Conservation (phyloP, 2,329 filamentous ascomycete species). For the Sarocladium kiliense region DNA sequence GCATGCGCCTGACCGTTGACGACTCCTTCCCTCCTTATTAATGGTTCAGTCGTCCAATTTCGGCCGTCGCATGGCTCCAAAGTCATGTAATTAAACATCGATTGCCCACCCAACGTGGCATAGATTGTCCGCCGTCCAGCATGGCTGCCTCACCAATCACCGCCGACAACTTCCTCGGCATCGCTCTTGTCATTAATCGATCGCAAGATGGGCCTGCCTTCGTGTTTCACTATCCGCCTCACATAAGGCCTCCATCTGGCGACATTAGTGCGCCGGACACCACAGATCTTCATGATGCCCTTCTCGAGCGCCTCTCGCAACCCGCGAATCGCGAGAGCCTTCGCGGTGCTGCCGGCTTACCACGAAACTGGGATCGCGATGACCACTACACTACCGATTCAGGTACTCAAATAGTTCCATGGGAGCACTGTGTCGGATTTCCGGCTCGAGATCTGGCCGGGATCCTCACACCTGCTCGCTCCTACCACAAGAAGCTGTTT, state of each 20-base stretch:
- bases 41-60: not conserved
- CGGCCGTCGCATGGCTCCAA: not conserved
- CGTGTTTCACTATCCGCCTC: slow-evolving; percentile 84
- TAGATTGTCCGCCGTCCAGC: slow-evolving; percentile 7
- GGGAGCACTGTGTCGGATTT: slow-evolving; percentile 71
- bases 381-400: slow-evolving; percentile 51
- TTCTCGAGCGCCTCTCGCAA: slow-evolving; percentile 41
- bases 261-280: slow-evolving; percentile 26
- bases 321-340: slow-evolving; percentile 22
- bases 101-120: not conserved
- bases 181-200: slow-evolving; percentile 68
- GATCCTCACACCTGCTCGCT: slow-evolving; percentile 68
- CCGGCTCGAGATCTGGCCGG: slow-evolving; percentile 74
- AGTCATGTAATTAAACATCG: not conserved
- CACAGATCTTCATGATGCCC: slow-evolving; percentile 45
- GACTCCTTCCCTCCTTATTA: not conserved
- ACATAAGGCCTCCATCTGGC: slow-evolving; percentile 28
- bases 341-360: slow-evolving; percentile 21
- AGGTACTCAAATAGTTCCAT: slow-evolving; percentile 56
- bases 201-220: slow-evolving; percentile 75
- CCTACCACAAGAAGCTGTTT: slow-evolving; percentile 77
- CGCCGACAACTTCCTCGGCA: slow-evolving; percentile 57
- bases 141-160: slow-evolving; percentile 46
- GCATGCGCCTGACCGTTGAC: not conserved
- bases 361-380: slow-evolving; percentile 45